Percentiles rank a stretch among this genome's conserved stretches.
Conservation (phyloP, 1,139 yeast genomes). For the Barnettozyma hawaiiensis region DNA sequence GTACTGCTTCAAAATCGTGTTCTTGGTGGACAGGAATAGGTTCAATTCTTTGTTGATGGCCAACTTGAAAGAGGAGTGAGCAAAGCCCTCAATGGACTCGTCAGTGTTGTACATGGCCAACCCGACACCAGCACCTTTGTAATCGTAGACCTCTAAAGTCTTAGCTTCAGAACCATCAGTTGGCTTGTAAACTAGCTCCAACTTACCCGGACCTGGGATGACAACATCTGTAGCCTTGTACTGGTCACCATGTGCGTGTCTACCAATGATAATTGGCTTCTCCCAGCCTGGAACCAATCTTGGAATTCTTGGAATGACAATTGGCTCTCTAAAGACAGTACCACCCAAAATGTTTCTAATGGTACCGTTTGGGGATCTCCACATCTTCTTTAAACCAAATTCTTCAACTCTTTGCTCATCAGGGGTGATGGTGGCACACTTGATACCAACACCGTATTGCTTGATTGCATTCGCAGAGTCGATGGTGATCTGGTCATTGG, state of each 20-base stretch:
- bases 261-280: slow-evolving; percentile 76
- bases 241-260: slow-evolving; percentile 85
- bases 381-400: slow-evolving; percentile 71
- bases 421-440: slow-evolving; percentile 84
- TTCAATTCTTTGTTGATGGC: slow-evolving; percentile 64
- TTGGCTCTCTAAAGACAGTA: slow-evolving; percentile 80
- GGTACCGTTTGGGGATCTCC: slow-evolving; percentile 84
- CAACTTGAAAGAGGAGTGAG: slow-evolving; percentile 71
- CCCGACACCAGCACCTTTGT: slow-evolving; percentile 65
- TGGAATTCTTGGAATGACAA: slow-evolving; percentile 71
- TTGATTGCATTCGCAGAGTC: slow-evolving; percentile 76
- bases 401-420: slow-evolving; percentile 79
- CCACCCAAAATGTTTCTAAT: slow-evolving; percentile 78
- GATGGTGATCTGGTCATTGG: slow-evolving; percentile 65
- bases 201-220: slow-evolving; percentile 61
- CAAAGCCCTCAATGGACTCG: slow-evolving; percentile 72
- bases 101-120: slow-evolving; percentile 81
- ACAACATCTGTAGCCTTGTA: slow-evolving; percentile 75
- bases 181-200: slow-evolving; percentile 62
- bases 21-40: slow-evolving; percentile 68
- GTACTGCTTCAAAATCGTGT: slow-evolving; percentile 74
- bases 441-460: slow-evolving; percentile 74
- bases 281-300: slow-evolving; percentile 76
- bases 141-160: slow-evolving; percentile 36
- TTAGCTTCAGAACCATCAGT: slow-evolving; percentile 39